A percentile compares a stretch with the other conserved stretches of the same genome.
These are phyloP conservation scores for Ogataea dorogensis DNA, from an alignment of 805 yeast species.

Conservation along the genomic window DNA sequence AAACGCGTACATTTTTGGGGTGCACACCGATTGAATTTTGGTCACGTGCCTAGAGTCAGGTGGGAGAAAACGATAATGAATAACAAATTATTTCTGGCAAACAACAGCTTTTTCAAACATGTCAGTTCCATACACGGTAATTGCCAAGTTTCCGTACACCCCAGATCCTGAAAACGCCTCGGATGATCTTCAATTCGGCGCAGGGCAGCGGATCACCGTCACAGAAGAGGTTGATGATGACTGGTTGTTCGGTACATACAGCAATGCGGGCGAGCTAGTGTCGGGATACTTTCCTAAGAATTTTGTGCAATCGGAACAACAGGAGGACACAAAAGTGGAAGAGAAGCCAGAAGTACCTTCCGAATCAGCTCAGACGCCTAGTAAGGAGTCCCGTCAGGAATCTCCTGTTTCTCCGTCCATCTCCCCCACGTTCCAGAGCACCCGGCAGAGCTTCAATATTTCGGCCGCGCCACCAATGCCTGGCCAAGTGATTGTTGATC, in stretches of 20 bases:
- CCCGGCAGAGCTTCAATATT: conserved; percentile 50
- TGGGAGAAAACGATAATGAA: no score
- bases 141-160: conserved; percentile 32
- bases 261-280: conserved; percentile 39
- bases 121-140: conserved; percentile 31
- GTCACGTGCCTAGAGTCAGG: conserved; percentile 1
- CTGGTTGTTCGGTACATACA: conserved; percentile 78
- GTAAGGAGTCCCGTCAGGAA: no score
- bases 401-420: conserved; percentile 4
- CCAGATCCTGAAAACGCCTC: conserved; percentile 55
- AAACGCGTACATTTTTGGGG: conserved; percentile 8
- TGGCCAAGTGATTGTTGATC: conserved; percentile 26
- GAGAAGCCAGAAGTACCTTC: conserved; percentile 6
- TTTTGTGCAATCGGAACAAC: conserved; percentile 54
- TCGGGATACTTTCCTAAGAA: conserved; percentile 86
- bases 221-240: conserved; percentile 84
- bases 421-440: conserved; percentile 36
- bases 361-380: conserved; percentile 3
- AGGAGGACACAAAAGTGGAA: conserved; percentile 1
- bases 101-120: conserved; percentile 8
- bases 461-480: conserved; percentile 43
- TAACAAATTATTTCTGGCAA: neutral
- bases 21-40: no score
- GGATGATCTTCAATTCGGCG: conserved; percentile 75
- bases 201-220: conserved; percentile 71